Evolutionary conservation across 495 filamentous ascomycete species (phyloP), one percentile per base, ranked within the genome.

Genomic region (Darksidea phi): DNA sequence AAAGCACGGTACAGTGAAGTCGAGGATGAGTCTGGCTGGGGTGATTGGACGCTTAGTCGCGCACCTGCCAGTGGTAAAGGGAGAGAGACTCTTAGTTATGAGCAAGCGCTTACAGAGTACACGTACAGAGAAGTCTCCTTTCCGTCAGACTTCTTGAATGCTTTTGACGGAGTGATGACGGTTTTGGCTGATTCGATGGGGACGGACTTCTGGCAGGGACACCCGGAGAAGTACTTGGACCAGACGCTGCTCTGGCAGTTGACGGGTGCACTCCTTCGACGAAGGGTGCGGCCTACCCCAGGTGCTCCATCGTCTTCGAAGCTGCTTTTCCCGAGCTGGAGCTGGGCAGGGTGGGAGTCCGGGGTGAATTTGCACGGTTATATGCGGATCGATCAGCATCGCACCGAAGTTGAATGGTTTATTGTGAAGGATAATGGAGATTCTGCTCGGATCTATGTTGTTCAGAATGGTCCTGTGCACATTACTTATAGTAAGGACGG

Each of bases 291-390:
- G 17, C 13, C 12, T 10, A 23, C 6, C 18, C 43, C 12, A 10
- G 43, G 8, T n/a, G 6, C 13, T 23, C 8, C 8, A 10, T 7
- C 8, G 18, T 7, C 12, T 8, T 23, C 43, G 8, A 6, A 15
- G 15, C 36, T 15, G 15, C 36, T 47, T 8, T 55, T 55, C 18
- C 52, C 52, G 13, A 55, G 28, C 18, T 55, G 52, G 52, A 41
- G 28, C 34, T 55, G 26, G 26, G 52, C 34, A 10, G 52, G 52
- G 6, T 55, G 52, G 52, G n/a, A 41, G 6, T 45, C 52, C 6
- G 6, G 6, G 6, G 34, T 42, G 7, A 6, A 6, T 21, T 17
- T 43, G 32, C 6, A 42, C 15, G n/a, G 6, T 11, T 55, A 55
- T 45, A 15, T 55, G 6, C 26, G 6, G 15, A 55, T 42, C 17